Evolutionary conservation across 495 filamentous ascomycete species (phyloP), one percentile per base, ranked within the genome.

Genomic region (Penicillium lividum): DNA sequence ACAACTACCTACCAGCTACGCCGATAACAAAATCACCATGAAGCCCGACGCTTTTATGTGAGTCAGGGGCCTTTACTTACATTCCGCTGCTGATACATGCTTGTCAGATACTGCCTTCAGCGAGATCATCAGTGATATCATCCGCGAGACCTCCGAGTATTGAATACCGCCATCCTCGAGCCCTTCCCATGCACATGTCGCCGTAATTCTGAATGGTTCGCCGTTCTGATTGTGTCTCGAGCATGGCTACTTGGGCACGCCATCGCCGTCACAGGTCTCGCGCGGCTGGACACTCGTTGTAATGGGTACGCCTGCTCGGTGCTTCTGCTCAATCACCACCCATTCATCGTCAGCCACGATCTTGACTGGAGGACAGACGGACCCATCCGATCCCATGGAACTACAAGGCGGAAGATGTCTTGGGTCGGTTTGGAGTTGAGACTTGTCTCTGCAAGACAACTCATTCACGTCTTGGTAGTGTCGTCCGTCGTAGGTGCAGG

Each of bases 401-500:
- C 36, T 40, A 40, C 30, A 36, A 51, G 48, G 22, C 29, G 48
- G 33, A 34, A 36, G 13, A 18, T 34, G 48, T 9, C 11, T 40
- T n/a, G 11, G 36, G 11, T 40, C 36, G 34, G 10, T 15, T n/a
- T 40, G 11, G 36, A 40, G 36, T n/a, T 40, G 11, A 40, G 36
- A 40, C 36, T 40, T 40, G 10, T 40, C 36, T 40, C 36, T 5
- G 10, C 36, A 40, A n/a, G 13, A 40, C 36, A 13, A 40, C 9
- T 40, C 11, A 15, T 40, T 40, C 36, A n/a, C 30, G 6, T 33
- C 48, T 51, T 38, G 18, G 30, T 13, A 51, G 48, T 51, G 30
- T 51, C 28, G 30, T 51, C 13, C 48, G 33, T 51, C 18, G 29
- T 51, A 25, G 33, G 48, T 34, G 30, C 29, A 36, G 18, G 48